Evolutionary conservation across 1,284 basidiomycete genomes (phyloP), one percentile per base, ranked within the genome.

Genomic region (Takashimella tepidaria): DNA sequence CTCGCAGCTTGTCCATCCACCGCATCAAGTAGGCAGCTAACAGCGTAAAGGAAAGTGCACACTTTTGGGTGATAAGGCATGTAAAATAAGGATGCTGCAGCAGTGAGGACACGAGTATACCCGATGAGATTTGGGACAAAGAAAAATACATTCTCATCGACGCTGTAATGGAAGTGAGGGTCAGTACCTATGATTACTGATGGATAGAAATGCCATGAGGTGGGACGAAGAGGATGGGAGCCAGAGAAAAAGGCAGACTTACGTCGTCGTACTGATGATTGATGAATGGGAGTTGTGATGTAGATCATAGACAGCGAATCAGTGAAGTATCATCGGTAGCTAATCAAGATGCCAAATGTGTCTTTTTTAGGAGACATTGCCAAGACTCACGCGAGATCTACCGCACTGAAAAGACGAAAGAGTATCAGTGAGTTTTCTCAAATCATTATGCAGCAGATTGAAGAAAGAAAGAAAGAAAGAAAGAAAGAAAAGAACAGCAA

Each of bases 81-180:
- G 74, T 84, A 96, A 75, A 89, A 87, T 24, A 99, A 80, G 5
- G 92, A 87, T 22, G 93, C 77, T 0, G 85, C 96, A 8, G 95
- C 96, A 42, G 97, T 82, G 60, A 98, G 81, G 64, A 99, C 82
- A 48, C 96, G 87, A 19, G 86, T 81, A 75, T 99, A 99, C 24
- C 93, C 93, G 74, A 98, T 97, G 69, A 98, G 80, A 77, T 98
- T 98, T 51, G 95, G 93, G 24, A 93, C 83, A 78, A 98, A 98
- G 59, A 98, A 83, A 75, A 92, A 97, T 60, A 96, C 87, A 76
- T 95, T 95, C 78, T 96, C 92, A 54, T 71, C 68, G 37, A 68
- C 64, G 27, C 63, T 67, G 57, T 3, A 12, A 47, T 31, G 46
- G 31, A 19, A 13, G 25, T 40, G 10, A 27, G 44, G 22, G n/a